phyloP scores from a whole-genome alignment of 345 rosid genomes.

The Raphanus sativus region DNA sequence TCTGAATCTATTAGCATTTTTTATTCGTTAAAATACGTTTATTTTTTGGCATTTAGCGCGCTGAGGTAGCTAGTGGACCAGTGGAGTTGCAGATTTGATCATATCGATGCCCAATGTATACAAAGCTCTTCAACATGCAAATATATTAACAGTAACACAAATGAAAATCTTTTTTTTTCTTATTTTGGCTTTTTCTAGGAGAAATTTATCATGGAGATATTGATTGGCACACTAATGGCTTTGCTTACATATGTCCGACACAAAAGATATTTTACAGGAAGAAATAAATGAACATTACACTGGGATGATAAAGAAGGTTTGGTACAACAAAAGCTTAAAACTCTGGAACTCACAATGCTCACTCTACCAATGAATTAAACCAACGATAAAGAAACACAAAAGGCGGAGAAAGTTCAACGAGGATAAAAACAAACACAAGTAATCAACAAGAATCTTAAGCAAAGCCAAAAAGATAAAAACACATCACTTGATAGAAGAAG shows the following conservation, averaged over 20 bases:
- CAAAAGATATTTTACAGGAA: neutral
- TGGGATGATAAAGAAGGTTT: conserved; percentile 19
- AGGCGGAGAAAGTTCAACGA: neutral
- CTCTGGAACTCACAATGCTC: conserved; percentile 20
- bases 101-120: neutral
- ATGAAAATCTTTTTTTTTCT: too few relatives aligned
- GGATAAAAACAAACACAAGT: conserved; percentile 17
- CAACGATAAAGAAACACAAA: neutral
- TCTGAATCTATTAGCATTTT: too few relatives aligned
- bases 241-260: neutral
- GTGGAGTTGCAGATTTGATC: neutral
- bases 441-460: conserved; percentile 22
- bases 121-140: neutral
- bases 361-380: conserved; percentile 14
- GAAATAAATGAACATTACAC: conserved; percentile 9
- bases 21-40: too few relatives aligned
- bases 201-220: too few relatives aligned
- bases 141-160: too few relatives aligned
- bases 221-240: too few relatives aligned
- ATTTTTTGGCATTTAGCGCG: too few relatives aligned
- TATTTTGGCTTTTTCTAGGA: too few relatives aligned
- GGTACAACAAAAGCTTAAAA: conserved; percentile 26
- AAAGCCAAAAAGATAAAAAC: too few relatives aligned
- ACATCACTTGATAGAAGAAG: neutral
- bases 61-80: conserved; percentile 7